phyloP scores from a whole-genome alignment of 108 stramenopile genomes.

The Hondaea fermentalgiana region DNA sequence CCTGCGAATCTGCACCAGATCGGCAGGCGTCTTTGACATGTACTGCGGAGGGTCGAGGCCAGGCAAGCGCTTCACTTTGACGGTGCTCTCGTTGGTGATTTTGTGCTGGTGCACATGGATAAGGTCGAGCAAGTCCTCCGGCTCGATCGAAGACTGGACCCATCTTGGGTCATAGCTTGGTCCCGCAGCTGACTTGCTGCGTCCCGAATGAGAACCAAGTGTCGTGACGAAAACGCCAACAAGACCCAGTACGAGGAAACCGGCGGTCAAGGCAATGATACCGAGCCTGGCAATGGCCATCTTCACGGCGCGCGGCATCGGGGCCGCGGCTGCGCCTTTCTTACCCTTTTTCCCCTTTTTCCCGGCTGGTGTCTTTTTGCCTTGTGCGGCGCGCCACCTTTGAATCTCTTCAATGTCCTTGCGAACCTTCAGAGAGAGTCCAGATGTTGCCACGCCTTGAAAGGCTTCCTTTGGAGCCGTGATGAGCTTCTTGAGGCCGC shows the following conservation, averaged over 20 bases:
- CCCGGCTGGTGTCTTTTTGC: not conserved
- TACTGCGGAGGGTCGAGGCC: slow-evolving; percentile 9
- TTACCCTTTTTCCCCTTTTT: not conserved
- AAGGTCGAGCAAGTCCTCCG: not conserved
- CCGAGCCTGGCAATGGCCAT: not conserved
- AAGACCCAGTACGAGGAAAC: not conserved
- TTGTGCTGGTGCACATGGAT: slow-evolving; percentile 10
- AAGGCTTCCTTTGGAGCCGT: not conserved
- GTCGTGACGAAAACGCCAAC: not conserved
- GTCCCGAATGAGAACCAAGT: not conserved
- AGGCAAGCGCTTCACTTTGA: not conserved
- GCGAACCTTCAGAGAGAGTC: not conserved
- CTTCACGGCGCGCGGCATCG: not conserved
- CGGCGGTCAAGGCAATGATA: not conserved
- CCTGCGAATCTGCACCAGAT: not conserved
- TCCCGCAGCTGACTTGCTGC: not conserved
- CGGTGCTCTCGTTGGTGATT: not conserved
- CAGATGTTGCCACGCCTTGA: not conserved
- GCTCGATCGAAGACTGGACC: not conserved
- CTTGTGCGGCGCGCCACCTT: not conserved
- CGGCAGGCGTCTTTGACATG: not conserved
- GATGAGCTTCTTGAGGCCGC: not conserved
- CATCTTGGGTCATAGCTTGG: not conserved
- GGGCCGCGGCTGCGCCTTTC: not conserved
- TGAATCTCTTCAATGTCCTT: not conserved